Percentiles rank a stretch among this genome's conserved stretches.
phyloP scores from a whole-genome alignment of 2,329 filamentous ascomycete species.

The Trichoderma asperellum region DNA sequence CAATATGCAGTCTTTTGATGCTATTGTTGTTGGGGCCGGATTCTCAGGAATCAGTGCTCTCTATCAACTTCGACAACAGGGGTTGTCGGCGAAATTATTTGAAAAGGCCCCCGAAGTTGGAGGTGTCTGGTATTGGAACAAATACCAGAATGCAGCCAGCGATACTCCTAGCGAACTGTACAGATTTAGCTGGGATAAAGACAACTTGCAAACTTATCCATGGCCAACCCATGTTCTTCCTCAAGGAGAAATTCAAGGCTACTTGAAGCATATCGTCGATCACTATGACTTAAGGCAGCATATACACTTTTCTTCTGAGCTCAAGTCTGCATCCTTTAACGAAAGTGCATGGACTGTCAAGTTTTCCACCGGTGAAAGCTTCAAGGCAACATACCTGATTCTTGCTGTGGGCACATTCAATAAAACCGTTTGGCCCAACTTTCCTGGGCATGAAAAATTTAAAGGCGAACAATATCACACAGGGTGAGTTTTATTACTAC shows the following conservation, averaged over 20 bases:
- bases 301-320: background rate
- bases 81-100: background rate
- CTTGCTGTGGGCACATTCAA: background rate
- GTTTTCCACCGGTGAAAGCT: background rate
- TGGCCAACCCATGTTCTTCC: conserved; percentile 5
- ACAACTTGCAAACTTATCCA: background rate
- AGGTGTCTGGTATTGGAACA: background rate
- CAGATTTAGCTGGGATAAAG: conserved; percentile 10
- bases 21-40: conserved; percentile 1
- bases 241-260: background rate
- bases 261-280: background rate
- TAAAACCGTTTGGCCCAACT: background rate
- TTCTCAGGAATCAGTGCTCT: background rate
- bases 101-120: conserved; percentile 4
- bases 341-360: background rate
- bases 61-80: background rate
- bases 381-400: background rate
- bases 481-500: background rate
- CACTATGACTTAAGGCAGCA: background rate
- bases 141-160: background rate
- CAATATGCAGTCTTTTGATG: background rate
- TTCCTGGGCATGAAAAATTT: background rate
- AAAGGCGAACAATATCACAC: conserved; percentile 1
- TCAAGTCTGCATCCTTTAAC: background rate
- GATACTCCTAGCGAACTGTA: conserved; percentile 6